phyloP scores from a whole-genome alignment of 257 asterid genomes.

The Haberlea rhodopensis region DNA sequence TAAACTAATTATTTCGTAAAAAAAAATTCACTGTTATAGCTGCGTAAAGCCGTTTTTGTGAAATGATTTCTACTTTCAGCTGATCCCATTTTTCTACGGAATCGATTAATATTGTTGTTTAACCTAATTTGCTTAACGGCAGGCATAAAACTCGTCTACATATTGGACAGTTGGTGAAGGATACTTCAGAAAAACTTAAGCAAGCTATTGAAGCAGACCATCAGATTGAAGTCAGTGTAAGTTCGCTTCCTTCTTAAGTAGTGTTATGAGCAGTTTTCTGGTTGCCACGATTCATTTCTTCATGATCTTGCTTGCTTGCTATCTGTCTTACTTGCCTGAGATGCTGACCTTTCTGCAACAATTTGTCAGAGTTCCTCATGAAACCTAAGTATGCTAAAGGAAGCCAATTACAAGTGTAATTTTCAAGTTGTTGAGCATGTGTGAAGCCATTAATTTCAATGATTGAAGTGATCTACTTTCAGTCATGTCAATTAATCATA shows the following conservation, averaged over 20 bases:
- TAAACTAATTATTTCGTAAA: too few species aligned
- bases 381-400: not conserved
- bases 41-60: too few species aligned
- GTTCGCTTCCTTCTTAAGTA: conserved; percentile 23
- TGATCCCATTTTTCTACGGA: conserved; percentile 1
- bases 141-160: conserved; percentile 88
- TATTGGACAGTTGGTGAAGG: conserved; percentile 81
- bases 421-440: not conserved
- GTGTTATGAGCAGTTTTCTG: conserved; percentile 3
- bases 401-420: not conserved
- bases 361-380: conserved; percentile 3
- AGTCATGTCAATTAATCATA: too few species aligned
- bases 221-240: conserved; percentile 65
- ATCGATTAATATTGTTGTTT: conserved; percentile 7
- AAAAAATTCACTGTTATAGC: too few species aligned
- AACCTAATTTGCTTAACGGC: conserved; percentile 26
- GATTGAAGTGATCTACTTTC: conserved; percentile 9
- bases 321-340: conserved; percentile 7
- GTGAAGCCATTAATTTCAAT: not conserved
- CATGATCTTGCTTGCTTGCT: not conserved
- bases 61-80: conserved; percentile 3
- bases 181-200: conserved; percentile 76
- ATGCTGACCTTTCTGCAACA: not conserved
- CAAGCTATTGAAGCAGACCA: conserved; percentile 83
- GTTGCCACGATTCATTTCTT: conserved; percentile 10